Evolutionary conservation across 164 flowering plant genomes (phyloP).

Genomic region (Tetracentron sinense): DNA sequence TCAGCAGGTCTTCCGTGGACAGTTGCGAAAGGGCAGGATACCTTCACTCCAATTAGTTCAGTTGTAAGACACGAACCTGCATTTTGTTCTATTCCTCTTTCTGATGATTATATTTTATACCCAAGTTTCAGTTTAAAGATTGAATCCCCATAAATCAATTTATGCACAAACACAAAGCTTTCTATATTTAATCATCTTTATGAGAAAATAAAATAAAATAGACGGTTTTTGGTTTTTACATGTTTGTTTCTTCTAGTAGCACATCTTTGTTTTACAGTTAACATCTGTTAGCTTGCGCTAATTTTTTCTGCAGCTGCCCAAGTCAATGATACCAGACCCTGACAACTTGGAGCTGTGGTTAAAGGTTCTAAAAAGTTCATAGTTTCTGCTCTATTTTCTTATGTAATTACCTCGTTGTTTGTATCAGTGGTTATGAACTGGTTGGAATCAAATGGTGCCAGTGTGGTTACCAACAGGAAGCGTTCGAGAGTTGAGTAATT

Average conservation of each 20-base stretch:
- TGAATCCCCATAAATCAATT: not conserved
- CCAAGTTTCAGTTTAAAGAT: not conserved
- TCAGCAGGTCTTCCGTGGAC: slow-evolving; percentile 99
- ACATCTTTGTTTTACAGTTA: not conserved
- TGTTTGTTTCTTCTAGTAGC: not conserved
- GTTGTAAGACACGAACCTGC: slow-evolving; percentile 47
- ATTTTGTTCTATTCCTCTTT: not conserved
- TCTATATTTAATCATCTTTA: not conserved
- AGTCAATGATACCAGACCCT: slow-evolving; percentile 68
- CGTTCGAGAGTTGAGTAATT: not conserved
- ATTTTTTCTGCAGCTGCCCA: slow-evolving; percentile 52
- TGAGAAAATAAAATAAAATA: not conserved
- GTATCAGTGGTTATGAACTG: not conserved
- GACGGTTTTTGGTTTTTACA: not conserved
- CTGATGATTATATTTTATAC: not conserved
- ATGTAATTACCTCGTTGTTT: not conserved
- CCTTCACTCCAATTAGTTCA: slow-evolving; percentile 92
- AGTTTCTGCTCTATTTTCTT: not conserved
- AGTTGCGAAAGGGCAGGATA: slow-evolving; percentile 92
- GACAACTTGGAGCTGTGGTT: slow-evolving; percentile 86
- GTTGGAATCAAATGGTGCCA: not conserved
- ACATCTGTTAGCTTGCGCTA: slow-evolving; percentile 1
- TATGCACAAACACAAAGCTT: not conserved
- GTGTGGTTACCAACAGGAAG: not conserved
- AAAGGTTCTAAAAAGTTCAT: slow-evolving; percentile 47